These are phyloP conservation scores for Coemansia sp. DNA, from an alignment of 192 early-diverging fungal species.

Conservation along the genomic window DNA sequence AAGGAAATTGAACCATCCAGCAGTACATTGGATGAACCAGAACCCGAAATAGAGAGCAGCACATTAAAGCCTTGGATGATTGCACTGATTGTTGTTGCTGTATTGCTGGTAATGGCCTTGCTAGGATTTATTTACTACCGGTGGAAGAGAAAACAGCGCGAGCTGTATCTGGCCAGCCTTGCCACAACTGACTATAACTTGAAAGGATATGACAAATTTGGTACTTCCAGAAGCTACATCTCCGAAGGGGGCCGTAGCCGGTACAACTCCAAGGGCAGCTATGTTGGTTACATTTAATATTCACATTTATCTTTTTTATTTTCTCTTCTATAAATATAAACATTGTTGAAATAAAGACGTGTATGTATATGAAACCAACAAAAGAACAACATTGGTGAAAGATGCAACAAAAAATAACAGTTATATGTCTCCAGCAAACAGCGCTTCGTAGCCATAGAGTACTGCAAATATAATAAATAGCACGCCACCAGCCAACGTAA, in stretches of 20 bases:
- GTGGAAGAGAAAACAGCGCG: not conserved
- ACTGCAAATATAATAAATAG: conserved; percentile 87
- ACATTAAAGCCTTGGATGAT: not conserved
- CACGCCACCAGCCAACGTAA: conserved; percentile 81
- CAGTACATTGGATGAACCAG: not conserved
- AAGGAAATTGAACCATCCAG: not conserved
- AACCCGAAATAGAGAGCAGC: not conserved
- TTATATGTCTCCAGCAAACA: conserved; percentile 4
- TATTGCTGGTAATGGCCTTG: not conserved
- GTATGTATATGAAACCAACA: conserved; percentile 1
- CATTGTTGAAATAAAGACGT: not conserved
- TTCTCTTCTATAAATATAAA: not conserved
- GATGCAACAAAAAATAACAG: not conserved
- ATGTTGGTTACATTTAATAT: conserved; percentile 5
- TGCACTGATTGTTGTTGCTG: not conserved
- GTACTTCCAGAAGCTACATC: not conserved
- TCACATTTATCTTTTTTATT: not conserved
- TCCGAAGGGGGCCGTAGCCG: not conserved
- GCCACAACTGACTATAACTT: not conserved
- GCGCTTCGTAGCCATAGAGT: conserved; percentile 64
- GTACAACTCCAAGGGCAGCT: conserved; percentile 10
- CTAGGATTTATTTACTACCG: not conserved
- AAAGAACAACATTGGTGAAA: not conserved
- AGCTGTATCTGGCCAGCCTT: not conserved
- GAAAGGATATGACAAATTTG: not conserved